Percentiles rank a stretch among this genome's conserved stretches.
These are phyloP conservation scores for Talaromyces stipitatus DNA, from an alignment of 495 filamentous ascomycete genomes.

Conservation along the genomic window DNA sequence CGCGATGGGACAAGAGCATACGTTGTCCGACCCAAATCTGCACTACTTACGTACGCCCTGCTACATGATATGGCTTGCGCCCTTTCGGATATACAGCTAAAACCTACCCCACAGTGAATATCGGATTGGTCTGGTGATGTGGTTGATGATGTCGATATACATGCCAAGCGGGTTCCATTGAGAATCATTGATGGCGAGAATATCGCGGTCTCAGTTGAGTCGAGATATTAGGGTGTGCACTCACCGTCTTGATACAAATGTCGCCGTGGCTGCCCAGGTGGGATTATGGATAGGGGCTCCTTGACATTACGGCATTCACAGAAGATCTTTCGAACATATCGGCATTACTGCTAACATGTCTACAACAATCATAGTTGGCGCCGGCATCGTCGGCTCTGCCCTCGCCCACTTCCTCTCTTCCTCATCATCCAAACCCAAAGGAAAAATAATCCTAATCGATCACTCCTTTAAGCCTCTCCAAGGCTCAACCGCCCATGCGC, in stretches of 20 bases:
- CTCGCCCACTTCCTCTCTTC: conserved; percentile 26
- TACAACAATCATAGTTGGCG: conserved; percentile 20
- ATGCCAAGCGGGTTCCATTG: background rate
- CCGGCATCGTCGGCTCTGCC: conserved; percentile 37
- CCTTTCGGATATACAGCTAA: background rate
- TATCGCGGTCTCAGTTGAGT: background rate
- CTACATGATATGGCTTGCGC: background rate
- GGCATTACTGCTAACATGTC: background rate
- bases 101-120: background rate
- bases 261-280: too few species aligned
- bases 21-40: background rate
- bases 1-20: background rate
- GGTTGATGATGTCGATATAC: background rate
- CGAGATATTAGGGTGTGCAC: too few species aligned
- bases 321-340: background rate
- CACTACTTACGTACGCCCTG: background rate
- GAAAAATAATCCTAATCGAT: conserved; percentile 21
- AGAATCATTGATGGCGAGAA: conserved; percentile 12
- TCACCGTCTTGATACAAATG: too few species aligned
- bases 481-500: conserved; percentile 25
- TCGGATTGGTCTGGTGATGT: background rate
- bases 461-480: conserved; percentile 12
- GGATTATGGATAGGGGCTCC: background rate
- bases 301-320: background rate
- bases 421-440: background rate